A percentile compares a stretch with the other conserved stretches of the same genome.
These are phyloP conservation scores for Rhizopus delemar DNA, from an alignment of 371 early-diverging fungal species.

Conservation along the genomic window DNA sequence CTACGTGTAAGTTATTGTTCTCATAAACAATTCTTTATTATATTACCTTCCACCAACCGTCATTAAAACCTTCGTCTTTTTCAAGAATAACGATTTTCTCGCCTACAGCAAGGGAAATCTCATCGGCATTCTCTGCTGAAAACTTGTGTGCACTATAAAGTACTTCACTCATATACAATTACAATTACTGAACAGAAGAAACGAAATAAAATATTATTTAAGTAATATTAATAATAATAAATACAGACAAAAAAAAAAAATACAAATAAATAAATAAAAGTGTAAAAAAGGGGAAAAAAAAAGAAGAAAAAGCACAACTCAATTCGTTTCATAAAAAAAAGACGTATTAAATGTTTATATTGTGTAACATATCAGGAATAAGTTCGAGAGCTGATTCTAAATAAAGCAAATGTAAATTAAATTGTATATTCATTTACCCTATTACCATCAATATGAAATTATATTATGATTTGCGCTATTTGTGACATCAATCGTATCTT, in stretches of 20 bases:
- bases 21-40: not conserved
- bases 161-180: conserved; percentile 36
- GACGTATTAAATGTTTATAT: no score
- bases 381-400: no score
- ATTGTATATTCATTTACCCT: no score
- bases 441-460: no score
- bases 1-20: no score
- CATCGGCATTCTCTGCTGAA: conserved; percentile 72
- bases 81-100: conserved; percentile 74
- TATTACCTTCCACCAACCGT: conserved; percentile 74
- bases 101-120: conserved; percentile 67
- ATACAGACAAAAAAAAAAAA: conserved; percentile 5
- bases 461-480: no score
- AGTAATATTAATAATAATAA: not conserved
- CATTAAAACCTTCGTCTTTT: conserved; percentile 72
- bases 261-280: conserved; percentile 8
- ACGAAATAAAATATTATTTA: not conserved
- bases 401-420: no score
- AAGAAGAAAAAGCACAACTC: not conserved
- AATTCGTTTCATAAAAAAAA: no score
- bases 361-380: not conserved
- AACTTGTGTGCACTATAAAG: conserved; percentile 66
- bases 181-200: not conserved
- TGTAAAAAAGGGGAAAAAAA: conserved; percentile 8
- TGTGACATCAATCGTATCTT: no score